phyloP scores from a whole-genome alignment of 345 rosid species.

The Euphorbia peplus region DNA sequence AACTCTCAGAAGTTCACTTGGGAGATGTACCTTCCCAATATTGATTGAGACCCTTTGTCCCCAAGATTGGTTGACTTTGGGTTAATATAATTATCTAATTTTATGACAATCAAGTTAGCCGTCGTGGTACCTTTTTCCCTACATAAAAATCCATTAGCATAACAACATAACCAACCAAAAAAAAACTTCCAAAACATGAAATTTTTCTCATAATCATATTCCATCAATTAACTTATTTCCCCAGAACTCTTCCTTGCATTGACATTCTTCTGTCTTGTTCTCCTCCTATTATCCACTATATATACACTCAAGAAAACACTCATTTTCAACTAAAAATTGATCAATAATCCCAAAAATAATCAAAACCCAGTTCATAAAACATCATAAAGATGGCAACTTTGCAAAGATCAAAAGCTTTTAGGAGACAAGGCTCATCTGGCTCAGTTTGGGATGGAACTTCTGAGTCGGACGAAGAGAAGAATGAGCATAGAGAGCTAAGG shows the following conservation, averaged over 20 bases:
- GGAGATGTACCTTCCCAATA: no score
- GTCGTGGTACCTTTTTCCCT: not conserved
- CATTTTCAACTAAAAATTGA: not conserved
- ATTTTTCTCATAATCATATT: not conserved
- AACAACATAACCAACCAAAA: not conserved
- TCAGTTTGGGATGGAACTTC: constrained; percentile 26
- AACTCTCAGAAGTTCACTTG: no score
- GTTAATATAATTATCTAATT: no score
- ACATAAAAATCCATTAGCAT: not conserved
- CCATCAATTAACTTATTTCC: constrained; percentile 5
- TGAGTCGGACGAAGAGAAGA: not conserved
- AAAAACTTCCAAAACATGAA: not conserved
- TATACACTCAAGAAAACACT: not conserved
- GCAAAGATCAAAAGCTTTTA: constrained; percentile 23
- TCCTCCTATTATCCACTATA: not conserved
- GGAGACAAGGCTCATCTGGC: constrained; percentile 35
- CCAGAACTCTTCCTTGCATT: not conserved
- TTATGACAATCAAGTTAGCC: not conserved
- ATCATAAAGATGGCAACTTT: constrained; percentile 16
- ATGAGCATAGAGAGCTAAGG: constrained; percentile 23
- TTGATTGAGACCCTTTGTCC: no score
- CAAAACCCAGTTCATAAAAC: not conserved
- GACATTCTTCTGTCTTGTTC: not conserved
- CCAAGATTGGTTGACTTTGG: no score
- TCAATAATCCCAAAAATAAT: not conserved